Conservation (phyloP, 176 grass and related monocot genomes). For the Thalia dealbata region DNA sequence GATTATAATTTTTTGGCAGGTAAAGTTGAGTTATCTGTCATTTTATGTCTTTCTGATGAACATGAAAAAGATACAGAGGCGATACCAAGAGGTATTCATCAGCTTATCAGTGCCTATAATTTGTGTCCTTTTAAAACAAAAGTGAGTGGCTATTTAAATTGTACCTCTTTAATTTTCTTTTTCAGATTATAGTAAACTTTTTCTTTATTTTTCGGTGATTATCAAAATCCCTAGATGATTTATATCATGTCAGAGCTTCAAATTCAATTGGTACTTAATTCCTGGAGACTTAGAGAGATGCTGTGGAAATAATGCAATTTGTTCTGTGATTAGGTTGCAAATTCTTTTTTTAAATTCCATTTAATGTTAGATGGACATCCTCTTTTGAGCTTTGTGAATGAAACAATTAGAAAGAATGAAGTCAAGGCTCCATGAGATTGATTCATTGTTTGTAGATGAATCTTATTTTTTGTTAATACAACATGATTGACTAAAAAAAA, state of each 20-base stretch:
- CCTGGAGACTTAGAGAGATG: background rate
- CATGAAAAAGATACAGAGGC: conserved; percentile 27
- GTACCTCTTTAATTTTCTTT: background rate
- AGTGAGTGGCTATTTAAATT: conserved; percentile 32
- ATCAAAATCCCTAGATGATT: background rate
- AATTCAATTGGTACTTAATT: background rate
- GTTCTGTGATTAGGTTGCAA: background rate
- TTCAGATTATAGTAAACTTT: background rate
- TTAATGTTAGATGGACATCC: background rate
- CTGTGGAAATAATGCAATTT: background rate
- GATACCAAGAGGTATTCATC: conserved; percentile 43
- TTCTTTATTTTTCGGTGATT: background rate
- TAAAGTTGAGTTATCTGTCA: conserved; percentile 64
- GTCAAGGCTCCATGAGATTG: background rate
- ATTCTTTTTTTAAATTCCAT: no score
- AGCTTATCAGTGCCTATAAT: conserved; percentile 41
- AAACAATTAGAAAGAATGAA: background rate
- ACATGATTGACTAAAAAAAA: no score
- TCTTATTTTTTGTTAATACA: no score
- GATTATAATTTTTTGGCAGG: conserved; percentile 23
- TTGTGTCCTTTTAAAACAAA: conserved; percentile 51
- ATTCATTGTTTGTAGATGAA: background rate
- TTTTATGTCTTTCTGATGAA: conserved; percentile 57
- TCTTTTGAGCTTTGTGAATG: background rate
- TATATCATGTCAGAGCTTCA: background rate